Evolutionary conservation across 768 basidiomycete species (phyloP), one percentile per base, ranked within the genome.

Genomic region (Exidia glandulosa): DNA sequence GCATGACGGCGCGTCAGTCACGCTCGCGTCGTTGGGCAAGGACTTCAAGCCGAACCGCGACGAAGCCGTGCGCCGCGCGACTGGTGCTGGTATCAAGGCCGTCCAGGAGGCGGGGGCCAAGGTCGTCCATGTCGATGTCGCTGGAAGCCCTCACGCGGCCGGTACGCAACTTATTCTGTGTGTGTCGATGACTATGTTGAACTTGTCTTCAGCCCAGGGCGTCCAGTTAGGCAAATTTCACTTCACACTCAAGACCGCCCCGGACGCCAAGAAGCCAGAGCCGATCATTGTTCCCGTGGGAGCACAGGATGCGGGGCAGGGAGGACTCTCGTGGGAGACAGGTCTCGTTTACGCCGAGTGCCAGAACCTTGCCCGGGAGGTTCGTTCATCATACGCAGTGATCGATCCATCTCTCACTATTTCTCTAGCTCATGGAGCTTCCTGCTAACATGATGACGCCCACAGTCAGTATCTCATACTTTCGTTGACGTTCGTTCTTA

Each of bases 381-480:
- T 87, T 70, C 59, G 78, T 57, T 56, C 52, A 13, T 10, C 31
- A 19, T 33, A 62, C 27, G 1, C 36, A 27, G 48, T 32, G 16
- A 31, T 34, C 2, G 52, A 19, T 1, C n/a, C 56, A 27, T 48
- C 32, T 52, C 50, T 31, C 2, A 19, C 41, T n/a, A n/a, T n/a
- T 31, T 34, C 3, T 45, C 6, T 69, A 90, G 87, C 77, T 94
- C 54, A 86, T 82, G 83, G 92, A 94, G 71, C 73, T 88, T 4
- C 92, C 92, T 57, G 90, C 82, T 1, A 94, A 94, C 70, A 82
- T 92, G 71, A 75, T 90, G 76, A 92, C 90, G 2, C 91, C 90
- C 9, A 90, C 89, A 14, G 86, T 86, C 65, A 48, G 78, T 69
- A 57, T 29, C 27, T 12, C 1, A 2, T 14, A 45, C 16, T 54